These are phyloP conservation scores for Hyaloscypha bicolor DNA, from an alignment of 495 filamentous ascomycete species.

Conservation along the genomic window DNA sequence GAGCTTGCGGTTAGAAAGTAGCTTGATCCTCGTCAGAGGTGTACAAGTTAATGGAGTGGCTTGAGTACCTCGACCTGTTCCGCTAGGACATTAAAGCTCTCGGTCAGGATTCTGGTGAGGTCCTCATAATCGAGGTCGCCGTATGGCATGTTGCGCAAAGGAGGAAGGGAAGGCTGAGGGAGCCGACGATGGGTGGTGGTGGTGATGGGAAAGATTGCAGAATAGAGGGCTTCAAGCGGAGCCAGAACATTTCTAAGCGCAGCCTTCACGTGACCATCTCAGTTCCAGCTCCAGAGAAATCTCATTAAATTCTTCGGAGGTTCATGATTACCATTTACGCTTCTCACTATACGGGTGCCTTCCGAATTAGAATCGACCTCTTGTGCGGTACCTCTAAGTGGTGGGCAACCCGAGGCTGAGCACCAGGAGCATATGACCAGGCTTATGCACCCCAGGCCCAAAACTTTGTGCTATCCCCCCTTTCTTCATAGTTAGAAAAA, in stretches of 20 bases:
- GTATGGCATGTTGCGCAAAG: constrained; percentile 26
- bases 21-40: constrained; percentile 12
- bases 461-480: background rate
- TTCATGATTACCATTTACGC: no score
- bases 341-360: no score
- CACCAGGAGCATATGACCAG: background rate
- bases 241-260: background rate
- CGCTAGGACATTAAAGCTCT: constrained; percentile 66
- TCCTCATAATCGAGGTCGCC: constrained; percentile 34
- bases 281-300: no score
- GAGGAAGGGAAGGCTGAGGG: constrained; percentile 1
- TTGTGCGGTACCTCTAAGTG: no score
- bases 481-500: background rate
- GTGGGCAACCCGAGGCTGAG: background rate
- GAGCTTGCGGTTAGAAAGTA: constrained; percentile 54
- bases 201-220: background rate
- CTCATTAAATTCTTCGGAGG: no score
- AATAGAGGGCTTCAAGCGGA: background rate
- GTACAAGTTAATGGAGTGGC: no score
- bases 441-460: background rate
- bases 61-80: constrained; percentile 50
- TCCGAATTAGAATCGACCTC: no score
- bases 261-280: background rate
- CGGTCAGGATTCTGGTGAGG: constrained; percentile 50
- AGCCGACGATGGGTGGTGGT: background rate